A percentile compares a stretch with the other conserved stretches of the same genome.
Conservation (phyloP, 208 protist genomes). For the Leptomonas seymouri region DNA sequence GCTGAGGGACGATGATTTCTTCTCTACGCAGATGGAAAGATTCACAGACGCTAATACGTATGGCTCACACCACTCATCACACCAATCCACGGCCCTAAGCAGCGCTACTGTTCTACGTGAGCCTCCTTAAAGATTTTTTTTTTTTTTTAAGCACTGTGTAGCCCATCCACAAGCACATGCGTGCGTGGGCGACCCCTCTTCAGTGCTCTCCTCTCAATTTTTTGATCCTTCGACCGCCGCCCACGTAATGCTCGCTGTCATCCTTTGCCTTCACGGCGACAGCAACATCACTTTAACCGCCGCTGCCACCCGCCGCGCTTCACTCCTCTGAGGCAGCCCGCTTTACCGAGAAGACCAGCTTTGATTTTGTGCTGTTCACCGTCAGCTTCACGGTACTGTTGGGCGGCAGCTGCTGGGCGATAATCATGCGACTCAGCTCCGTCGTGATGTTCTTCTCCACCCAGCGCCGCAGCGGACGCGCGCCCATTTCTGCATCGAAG, state of each 20-base stretch:
- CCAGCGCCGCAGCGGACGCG: slow-evolving; percentile 87
- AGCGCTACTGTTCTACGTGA: too few relatives aligned
- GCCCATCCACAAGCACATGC: not conserved
- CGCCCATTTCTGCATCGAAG: slow-evolving; percentile 91
- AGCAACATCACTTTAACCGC: not conserved
- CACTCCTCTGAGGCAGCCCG: slow-evolving; percentile 18
- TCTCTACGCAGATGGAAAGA: slow-evolving; percentile 12
- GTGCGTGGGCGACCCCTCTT: too few relatives aligned
- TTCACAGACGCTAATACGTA: not conserved
- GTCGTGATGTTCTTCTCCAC: slow-evolving; percentile 91
- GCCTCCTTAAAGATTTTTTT: too few relatives aligned
- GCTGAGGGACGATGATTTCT: not conserved
- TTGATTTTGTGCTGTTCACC: slow-evolving; percentile 38
- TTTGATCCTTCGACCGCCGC: slow-evolving; percentile 8
- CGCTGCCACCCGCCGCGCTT: slow-evolving; percentile 10
- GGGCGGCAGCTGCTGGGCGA: slow-evolving; percentile 73
- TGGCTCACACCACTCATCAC: slow-evolving; percentile 9
- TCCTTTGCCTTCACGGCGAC: not conserved
- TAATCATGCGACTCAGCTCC: slow-evolving; percentile 86
- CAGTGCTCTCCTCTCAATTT: slow-evolving; percentile 11
- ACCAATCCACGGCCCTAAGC: not conserved
- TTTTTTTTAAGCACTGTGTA: not conserved
- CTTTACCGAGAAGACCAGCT: slow-evolving; percentile 73
- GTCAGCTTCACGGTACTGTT: slow-evolving; percentile 69
- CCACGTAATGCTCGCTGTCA: not conserved